These are phyloP conservation scores for Zizania latifolia DNA, from an alignment of 176 grass and related monocot genomes.

Conservation along the genomic window DNA sequence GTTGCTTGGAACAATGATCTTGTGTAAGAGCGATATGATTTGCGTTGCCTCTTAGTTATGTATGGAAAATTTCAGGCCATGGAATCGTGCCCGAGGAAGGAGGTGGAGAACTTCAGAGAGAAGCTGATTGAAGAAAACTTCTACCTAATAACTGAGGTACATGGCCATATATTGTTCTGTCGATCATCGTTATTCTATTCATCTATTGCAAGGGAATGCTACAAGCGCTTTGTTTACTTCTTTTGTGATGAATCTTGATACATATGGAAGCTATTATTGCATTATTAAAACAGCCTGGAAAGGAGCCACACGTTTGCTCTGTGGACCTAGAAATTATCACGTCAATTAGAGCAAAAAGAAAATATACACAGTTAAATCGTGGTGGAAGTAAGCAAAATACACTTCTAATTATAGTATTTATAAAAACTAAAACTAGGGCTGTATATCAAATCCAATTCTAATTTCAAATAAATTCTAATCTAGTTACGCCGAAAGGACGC, in stretches of 20 bases:
- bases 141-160: slow-evolving; percentile 73
- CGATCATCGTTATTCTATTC: not conserved
- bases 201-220: not conserved
- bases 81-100: slow-evolving; percentile 62
- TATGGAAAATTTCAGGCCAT: slow-evolving; percentile 45
- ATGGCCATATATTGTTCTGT: not conserved
- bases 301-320: too few relatives aligned
- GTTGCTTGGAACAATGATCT: not conserved
- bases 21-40: not conserved
- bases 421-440: too few relatives aligned
- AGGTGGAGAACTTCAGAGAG: slow-evolving; percentile 44
- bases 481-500: too few relatives aligned
- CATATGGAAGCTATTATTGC: not conserved
- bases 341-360: too few relatives aligned
- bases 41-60: not conserved
- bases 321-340: too few relatives aligned
- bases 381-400: too few relatives aligned
- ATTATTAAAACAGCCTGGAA: too few relatives aligned
- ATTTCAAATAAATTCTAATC: too few relatives aligned
- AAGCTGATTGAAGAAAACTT: slow-evolving; percentile 73
- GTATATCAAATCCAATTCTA: too few relatives aligned
- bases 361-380: too few relatives aligned
- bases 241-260: not conserved
- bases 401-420: too few relatives aligned
- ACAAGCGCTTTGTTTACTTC: not conserved